Conservation (phyloP, 345 rosid genomes). For the Gossypium bickii region DNA sequence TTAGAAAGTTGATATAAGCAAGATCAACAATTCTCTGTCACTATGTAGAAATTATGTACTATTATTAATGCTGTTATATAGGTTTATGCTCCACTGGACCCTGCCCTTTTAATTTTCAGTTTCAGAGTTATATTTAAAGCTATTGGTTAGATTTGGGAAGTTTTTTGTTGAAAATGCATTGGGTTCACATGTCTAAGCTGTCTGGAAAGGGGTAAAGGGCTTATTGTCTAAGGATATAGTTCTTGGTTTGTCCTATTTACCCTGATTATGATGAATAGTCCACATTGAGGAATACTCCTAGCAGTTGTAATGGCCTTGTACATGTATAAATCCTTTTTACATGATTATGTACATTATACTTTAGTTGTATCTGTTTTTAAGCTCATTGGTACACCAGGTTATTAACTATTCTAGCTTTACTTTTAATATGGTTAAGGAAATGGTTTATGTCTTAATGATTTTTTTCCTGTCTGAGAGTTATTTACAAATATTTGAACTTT, state of each 20-base stretch:
- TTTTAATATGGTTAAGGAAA: neutral
- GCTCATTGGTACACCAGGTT: neutral
- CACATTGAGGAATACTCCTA: neutral
- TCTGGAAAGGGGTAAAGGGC: neutral
- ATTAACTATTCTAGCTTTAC: neutral
- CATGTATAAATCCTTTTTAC: neutral
- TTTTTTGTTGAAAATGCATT: neutral
- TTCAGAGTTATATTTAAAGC: neutral
- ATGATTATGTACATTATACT: constrained; percentile 1
- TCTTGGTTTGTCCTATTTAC: neutral
- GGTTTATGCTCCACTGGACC: neutral
- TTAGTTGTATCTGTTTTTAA: neutral
- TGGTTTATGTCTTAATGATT: neutral
- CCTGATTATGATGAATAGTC: neutral
- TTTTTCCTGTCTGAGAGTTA: neutral
- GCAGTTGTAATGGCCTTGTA: neutral
- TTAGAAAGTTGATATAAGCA: neutral
- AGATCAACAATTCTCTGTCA: neutral
- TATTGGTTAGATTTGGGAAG: neutral
- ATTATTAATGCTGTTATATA: neutral
- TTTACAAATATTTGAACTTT: neutral
- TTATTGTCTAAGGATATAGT: neutral
- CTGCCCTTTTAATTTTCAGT: neutral
- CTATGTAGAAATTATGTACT: neutral
- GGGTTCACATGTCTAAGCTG: neutral